These are phyloP conservation scores for Trametes cingulata DNA, from an alignment of 768 basidiomycete genomes.

Conservation along the genomic window DNA sequence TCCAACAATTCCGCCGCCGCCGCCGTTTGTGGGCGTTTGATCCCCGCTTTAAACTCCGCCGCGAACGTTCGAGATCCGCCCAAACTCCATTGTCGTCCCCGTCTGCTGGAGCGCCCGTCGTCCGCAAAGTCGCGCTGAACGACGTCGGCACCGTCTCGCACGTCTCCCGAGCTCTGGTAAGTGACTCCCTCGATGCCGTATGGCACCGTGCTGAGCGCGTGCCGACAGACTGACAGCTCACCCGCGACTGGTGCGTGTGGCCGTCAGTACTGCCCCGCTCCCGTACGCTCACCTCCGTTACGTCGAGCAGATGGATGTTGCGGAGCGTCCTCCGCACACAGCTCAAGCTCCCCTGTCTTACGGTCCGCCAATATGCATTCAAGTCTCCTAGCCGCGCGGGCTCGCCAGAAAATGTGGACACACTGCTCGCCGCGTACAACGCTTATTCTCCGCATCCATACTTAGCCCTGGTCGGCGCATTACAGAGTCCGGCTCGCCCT, in stretches of 20 bases:
- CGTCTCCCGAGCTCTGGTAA: too few relatives aligned
- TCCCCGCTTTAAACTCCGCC: constrained; percentile 1
- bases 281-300: background rate
- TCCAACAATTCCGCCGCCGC: constrained; percentile 1
- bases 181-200: too few relatives aligned
- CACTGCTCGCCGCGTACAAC: background rate
- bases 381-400: background rate
- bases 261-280: too few relatives aligned
- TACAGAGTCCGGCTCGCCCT: background rate
- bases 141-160: too few relatives aligned
- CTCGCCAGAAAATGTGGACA: background rate
- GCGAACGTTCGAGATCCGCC: background rate
- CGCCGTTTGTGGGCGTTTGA: constrained; percentile 5
- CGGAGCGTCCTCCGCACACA: constrained; percentile 5
- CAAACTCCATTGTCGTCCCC: background rate
- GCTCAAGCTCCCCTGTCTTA: background rate
- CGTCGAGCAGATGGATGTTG: constrained; percentile 22
- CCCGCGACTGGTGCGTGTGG: constrained; percentile 1
- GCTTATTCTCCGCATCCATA: background rate
- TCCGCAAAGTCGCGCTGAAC: too few relatives aligned
- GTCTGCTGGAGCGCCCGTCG: too few relatives aligned
- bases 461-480: background rate
- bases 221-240: background rate
- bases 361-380: background rate
- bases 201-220: too few relatives aligned